Percentiles rank a stretch among this genome's conserved stretches.
phyloP scores from a whole-genome alignment of 768 basidiomycete genomes.

The Tricholoma furcatifolium region DNA sequence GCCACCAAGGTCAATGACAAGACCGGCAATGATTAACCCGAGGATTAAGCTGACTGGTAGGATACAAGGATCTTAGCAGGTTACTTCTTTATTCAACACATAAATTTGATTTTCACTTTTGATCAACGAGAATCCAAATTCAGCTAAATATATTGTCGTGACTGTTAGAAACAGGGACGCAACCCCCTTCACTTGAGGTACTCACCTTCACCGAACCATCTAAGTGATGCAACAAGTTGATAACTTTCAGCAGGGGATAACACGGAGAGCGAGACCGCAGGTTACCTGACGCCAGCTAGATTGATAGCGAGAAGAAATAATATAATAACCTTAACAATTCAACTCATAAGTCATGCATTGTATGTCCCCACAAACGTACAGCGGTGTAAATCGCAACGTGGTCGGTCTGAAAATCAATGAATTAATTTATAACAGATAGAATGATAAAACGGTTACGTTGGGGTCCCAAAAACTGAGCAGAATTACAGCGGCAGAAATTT shows the following conservation, averaged over 20 bases:
- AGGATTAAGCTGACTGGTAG: slow-evolving; percentile 53
- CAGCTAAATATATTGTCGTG: slow-evolving; percentile 36
- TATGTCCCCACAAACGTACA: slow-evolving; percentile 17
- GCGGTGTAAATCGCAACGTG: slow-evolving; percentile 60
- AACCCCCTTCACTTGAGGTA: neutral
- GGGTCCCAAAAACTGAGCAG: slow-evolving; percentile 73
- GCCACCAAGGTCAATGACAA: slow-evolving; percentile 78
- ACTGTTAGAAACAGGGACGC: neutral
- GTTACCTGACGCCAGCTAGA: slow-evolving; percentile 64
- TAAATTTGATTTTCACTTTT: slow-evolving; percentile 42
- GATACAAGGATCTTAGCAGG: neutral
- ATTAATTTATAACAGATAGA: neutral
- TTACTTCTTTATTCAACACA: neutral
- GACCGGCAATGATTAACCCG: slow-evolving; percentile 57
- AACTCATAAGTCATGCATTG: neutral
- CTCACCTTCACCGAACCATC: slow-evolving; percentile 67
- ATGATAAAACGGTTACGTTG: slow-evolving; percentile 26
- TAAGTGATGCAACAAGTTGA: slow-evolving; percentile 9
- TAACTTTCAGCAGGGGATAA: too few relatives aligned
- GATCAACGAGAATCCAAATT: slow-evolving; percentile 65
- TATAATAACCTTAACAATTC: slow-evolving; percentile 37
- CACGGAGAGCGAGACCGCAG: neutral
- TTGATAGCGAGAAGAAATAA: slow-evolving; percentile 61
- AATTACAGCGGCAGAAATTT: slow-evolving; percentile 70
- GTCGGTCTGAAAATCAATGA: slow-evolving; percentile 29